Conservation (phyloP, 176 grass and related monocot species). For the Elaeis guineensis region DNA sequence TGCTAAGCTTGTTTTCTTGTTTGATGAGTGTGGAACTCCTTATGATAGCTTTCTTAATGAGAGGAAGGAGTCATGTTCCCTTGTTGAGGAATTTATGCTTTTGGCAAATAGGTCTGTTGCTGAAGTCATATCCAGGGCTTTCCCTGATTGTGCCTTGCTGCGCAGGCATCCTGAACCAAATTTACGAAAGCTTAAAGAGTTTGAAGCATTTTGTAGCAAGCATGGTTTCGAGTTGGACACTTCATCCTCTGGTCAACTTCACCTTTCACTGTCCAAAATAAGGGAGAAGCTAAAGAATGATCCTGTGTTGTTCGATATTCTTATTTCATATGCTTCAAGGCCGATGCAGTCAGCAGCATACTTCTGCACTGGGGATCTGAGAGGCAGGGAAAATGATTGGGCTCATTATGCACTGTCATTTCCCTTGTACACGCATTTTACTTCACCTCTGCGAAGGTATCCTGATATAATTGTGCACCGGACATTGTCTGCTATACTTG, state of each 20-base stretch:
- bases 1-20: conserved; percentile 70
- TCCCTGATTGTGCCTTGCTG: conserved; percentile 77
- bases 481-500: conserved; percentile 66
- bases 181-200: conserved; percentile 65
- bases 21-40: conserved; percentile 75
- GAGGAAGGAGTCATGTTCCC: conserved; percentile 60
- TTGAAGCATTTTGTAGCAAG: conserved; percentile 71
- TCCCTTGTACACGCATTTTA: conserved; percentile 91
- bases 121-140: conserved; percentile 84
- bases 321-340: conserved; percentile 93
- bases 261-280: conserved; percentile 75
- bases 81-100: conserved; percentile 93
- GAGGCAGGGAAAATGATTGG: conserved; percentile 73
- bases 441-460: conserved; percentile 86
- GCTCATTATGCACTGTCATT: conserved; percentile 71
- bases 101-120: conserved; percentile 90
- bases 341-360: conserved; percentile 81
- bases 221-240: conserved; percentile 79
- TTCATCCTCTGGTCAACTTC: conserved; percentile 84
- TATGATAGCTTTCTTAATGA: conserved; percentile 54
- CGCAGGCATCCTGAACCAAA: conserved; percentile 89
- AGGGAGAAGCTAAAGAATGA: conserved; percentile 75
- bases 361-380: conserved; percentile 71
- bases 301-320: conserved; percentile 74
- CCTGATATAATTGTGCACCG: conserved; percentile 96